These are phyloP conservation scores for Solanum medicagineum DNA, from an alignment of 257 asterid species.

Conservation along the genomic window DNA sequence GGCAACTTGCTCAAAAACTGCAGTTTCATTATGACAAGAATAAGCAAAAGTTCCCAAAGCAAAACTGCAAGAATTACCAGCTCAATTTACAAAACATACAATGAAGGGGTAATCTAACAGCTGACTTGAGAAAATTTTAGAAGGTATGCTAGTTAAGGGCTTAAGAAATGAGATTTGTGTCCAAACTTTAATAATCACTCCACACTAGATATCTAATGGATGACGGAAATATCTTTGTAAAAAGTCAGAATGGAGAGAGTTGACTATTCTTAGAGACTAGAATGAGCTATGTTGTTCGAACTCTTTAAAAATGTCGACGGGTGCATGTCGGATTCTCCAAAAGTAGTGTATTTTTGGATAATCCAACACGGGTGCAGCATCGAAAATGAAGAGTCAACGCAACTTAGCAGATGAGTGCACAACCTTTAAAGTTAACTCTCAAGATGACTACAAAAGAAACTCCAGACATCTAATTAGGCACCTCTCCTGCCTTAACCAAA, in stretches of 20 bases:
- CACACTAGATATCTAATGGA: not conserved
- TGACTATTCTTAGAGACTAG: not conserved
- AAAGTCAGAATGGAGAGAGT: not conserved
- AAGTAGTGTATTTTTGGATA: too few relatives aligned
- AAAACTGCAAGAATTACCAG: not conserved
- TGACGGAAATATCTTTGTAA: not conserved
- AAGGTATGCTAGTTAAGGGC: not conserved
- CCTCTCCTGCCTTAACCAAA: not conserved
- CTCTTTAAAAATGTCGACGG: too few relatives aligned
- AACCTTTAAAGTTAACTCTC: not conserved
- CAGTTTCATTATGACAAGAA: slow-evolving; percentile 12
- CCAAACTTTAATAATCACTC: not conserved
- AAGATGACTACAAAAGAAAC: not conserved
- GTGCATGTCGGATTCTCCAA: too few relatives aligned
- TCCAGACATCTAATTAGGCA: not conserved
- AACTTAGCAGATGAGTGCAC: not conserved
- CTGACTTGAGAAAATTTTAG: not conserved
- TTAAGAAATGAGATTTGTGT: not conserved
- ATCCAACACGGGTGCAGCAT: too few relatives aligned
- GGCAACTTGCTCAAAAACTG: slow-evolving; percentile 92
- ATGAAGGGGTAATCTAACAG: not conserved
- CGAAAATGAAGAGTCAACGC: too few relatives aligned
- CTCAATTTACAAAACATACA: not conserved
- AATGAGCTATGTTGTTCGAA: not conserved
- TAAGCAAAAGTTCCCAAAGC: not conserved